Evolutionary conservation across 257 asterid genomes (phyloP).

Genomic region (Solanum lycopersicoides): DNA sequence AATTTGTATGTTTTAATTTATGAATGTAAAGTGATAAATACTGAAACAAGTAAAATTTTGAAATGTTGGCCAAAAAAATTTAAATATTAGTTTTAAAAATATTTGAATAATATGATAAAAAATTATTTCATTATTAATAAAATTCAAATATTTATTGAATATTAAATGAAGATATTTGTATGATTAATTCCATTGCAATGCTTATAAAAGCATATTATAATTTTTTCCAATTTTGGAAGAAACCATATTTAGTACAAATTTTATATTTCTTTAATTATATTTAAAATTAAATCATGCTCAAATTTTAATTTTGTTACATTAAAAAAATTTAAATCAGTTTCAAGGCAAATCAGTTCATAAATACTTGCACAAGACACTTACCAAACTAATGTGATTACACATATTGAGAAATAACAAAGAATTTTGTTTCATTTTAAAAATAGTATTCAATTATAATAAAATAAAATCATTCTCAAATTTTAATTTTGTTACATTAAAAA

Average conservation of each 20-base stretch:
- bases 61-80: background rate
- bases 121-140: background rate
- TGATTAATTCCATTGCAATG: background rate
- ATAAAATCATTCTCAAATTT: no score
- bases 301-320: background rate
- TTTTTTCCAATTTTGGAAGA: background rate
- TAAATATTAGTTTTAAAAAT: background rate
- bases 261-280: no score
- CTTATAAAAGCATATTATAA: no score
- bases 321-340: no score
- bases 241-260: no score
- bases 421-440: no score
- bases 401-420: no score
- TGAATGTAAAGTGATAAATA: background rate
- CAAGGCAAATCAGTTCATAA: no score
- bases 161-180: background rate
- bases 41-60: background rate
- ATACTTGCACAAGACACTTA: no score
- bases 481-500: no score
- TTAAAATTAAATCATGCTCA: background rate
- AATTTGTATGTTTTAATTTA: background rate
- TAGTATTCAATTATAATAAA: no score
- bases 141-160: background rate
- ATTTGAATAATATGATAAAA: background rate
- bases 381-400: no score